Evolutionary conservation across 169 alveolate species (phyloP), one percentile per base, ranked within the genome.

Genomic region (Cryptosporidium sp.): DNA sequence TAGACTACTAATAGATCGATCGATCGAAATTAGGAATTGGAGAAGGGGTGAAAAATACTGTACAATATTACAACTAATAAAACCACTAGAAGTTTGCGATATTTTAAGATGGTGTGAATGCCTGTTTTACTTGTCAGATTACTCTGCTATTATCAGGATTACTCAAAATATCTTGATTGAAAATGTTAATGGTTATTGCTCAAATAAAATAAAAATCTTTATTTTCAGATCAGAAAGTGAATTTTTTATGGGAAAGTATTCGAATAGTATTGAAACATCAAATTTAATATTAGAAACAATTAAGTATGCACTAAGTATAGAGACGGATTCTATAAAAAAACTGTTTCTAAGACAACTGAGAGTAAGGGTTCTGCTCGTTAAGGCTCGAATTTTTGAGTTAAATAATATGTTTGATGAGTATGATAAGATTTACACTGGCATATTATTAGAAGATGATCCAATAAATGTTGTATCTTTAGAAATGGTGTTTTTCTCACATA

Each of bases 21-120:
- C 89, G 23, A 80, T 80, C 8, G 65, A 62, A 80, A 62, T 80
- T 43, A 80, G 89, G 21, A 80, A 80, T 67, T 80, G 89, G 89
- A 59, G 45, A 31, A 59, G 89, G 14, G 89, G 89, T 9, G 89
- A 80, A 59, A 80, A 65, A 67, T 80, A 62, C 23, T 80, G 80
- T 80, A 45, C 89, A 23, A 7, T 80, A 37, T 65, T 80, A 21
- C 71, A 52, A 62, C 75, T 65, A 6, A 39, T 80, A 0, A 37
- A 29, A 3, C 89, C 89, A 18, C 26, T 62, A 10, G 80, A 80
- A 37, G 12, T 16, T 9, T 23, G 52, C 29, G 73, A 65, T 41
- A 62, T 23, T 6, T 14, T 80, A 41, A 80, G 52, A 67, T 80
- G 89, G 89, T 80, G 89, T 18, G 48, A 62, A 18, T 80, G 89